A percentile compares a stretch with the other conserved stretches of the same genome.
Conservation (phyloP, 176 grass and related monocot species). For the Canna indica region DNA sequence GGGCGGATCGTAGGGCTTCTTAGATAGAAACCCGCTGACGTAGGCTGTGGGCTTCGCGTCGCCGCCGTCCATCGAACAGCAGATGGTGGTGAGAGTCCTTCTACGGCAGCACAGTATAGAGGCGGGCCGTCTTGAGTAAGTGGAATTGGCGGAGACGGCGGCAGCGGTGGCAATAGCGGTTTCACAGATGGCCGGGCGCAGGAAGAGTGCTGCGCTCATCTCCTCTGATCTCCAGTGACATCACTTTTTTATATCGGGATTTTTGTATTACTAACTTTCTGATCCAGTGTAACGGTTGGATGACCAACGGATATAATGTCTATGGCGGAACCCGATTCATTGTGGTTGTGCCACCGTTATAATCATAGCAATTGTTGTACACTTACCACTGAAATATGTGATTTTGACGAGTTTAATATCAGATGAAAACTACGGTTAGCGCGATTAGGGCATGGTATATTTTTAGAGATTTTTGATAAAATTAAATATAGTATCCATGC, state of each 20-base stretch:
- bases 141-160: background rate
- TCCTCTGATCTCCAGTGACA: background rate
- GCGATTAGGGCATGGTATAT: too few species aligned
- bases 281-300: too few species aligned
- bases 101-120: background rate
- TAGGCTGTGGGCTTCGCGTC: constrained; percentile 9
- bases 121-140: background rate
- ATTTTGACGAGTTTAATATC: too few species aligned
- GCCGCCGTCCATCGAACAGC: background rate
- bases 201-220: background rate
- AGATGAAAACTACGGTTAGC: too few species aligned
- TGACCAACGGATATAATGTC: too few species aligned
- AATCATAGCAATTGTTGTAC: too few species aligned
- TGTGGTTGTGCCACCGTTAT: too few species aligned
- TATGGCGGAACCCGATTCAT: too few species aligned
- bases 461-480: too few species aligned
- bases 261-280: background rate
- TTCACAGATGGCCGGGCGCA: background rate
- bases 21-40: constrained; percentile 65
- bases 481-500: too few species aligned
- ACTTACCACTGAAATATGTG: too few species aligned
- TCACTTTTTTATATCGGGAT: background rate
- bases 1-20: constrained; percentile 66
- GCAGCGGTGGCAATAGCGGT: background rate
- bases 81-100: background rate